phyloP scores from a whole-genome alignment of 306 rosid genomes.

The Mucuna pruriens region DNA sequence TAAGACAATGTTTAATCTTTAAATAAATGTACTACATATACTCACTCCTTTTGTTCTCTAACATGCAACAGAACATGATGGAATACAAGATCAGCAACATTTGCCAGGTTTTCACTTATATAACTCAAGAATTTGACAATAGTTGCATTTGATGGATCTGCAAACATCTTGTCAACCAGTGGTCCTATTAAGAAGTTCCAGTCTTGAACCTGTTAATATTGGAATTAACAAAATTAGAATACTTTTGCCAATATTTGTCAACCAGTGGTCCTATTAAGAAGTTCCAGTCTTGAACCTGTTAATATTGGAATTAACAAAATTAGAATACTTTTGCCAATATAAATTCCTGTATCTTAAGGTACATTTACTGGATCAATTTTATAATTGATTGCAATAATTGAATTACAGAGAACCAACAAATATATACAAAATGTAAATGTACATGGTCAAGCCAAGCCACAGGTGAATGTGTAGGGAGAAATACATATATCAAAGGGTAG shows the following conservation, averaged over 20 bases:
- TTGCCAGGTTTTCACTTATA: slow-evolving; percentile 70
- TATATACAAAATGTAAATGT: slow-evolving; percentile 30
- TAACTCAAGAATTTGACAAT: slow-evolving; percentile 77
- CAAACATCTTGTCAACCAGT: slow-evolving; percentile 84
- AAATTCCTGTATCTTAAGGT: slow-evolving; percentile 2
- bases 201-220: slow-evolving; percentile 68
- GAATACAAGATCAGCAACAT: slow-evolving; percentile 70
- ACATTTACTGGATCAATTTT: not conserved
- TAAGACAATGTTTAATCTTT: not conserved
- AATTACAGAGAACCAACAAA: not conserved
- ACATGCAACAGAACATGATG: slow-evolving; percentile 66
- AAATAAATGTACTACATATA: slow-evolving; percentile 23
- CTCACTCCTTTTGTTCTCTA: slow-evolving; percentile 72
- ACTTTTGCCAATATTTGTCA: no score
- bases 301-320: slow-evolving; percentile 28
- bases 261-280: slow-evolving; percentile 74
- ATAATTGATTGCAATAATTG: not conserved
- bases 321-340: not conserved
- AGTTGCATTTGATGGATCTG: slow-evolving; percentile 85
- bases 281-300: slow-evolving; percentile 84
- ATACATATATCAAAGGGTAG: slow-evolving; percentile 18
- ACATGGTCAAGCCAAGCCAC: slow-evolving; percentile 27
- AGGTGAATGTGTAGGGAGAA: slow-evolving; percentile 8
- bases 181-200: slow-evolving; percentile 79
- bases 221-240: slow-evolving; percentile 32